Percentiles rank a stretch among this genome's conserved stretches.
phyloP scores from a whole-genome alignment of 2,329 filamentous ascomycete genomes.

The Parafenestella ontariensis region DNA sequence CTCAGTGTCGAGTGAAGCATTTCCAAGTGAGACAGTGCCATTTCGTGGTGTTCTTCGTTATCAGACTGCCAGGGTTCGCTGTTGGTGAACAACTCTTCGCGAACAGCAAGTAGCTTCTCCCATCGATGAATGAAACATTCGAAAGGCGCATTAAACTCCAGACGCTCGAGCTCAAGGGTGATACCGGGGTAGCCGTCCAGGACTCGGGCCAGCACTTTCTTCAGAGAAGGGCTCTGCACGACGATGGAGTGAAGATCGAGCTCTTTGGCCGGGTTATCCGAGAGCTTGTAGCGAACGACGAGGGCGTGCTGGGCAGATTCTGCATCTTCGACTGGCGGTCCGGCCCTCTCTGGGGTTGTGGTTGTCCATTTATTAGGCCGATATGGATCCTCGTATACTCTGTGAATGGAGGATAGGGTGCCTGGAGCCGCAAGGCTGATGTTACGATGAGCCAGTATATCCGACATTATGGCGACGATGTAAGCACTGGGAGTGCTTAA shows the following conservation, averaged over 20 bases:
- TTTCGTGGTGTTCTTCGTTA: background rate
- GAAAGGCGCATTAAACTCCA: conserved; percentile 43
- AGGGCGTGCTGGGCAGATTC: background rate
- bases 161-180: conserved; percentile 35
- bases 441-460: background rate
- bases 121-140: conserved; percentile 22
- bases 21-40: conserved; percentile 9
- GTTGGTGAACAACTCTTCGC: background rate
- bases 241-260: conserved; percentile 39
- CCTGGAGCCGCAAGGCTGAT: conserved; percentile 29
- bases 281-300: conserved; percentile 26
- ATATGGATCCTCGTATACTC: conserved; percentile 47
- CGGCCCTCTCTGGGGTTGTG: conserved; percentile 49
- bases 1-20: conserved; percentile 13
- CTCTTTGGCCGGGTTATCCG: conserved; percentile 18
- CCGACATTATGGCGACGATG: background rate
- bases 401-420: conserved; percentile 17
- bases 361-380: conserved; percentile 51
- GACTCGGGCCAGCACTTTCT: conserved; percentile 32
- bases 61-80: background rate
- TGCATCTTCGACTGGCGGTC: conserved; percentile 36
- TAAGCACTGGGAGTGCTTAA: background rate
- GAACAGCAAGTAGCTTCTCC: conserved; percentile 6
- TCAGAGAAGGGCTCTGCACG: conserved; percentile 44
- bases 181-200: conserved; percentile 41